Evolutionary conservation across 331 rosid species (phyloP).

Genomic region (Malus hybrid): DNA sequence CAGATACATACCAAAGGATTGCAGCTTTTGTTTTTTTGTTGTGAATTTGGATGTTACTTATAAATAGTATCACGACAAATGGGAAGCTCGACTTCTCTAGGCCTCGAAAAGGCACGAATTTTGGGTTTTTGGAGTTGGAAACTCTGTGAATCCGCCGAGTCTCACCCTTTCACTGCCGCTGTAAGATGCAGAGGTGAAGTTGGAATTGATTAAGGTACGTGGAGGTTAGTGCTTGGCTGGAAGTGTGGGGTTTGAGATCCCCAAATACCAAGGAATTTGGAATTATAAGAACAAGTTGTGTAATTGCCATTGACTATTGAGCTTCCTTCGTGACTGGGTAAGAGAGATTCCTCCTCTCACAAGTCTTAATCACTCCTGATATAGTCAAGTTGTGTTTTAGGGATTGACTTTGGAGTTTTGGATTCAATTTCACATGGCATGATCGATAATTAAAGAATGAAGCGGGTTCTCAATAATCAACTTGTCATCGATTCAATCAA

Average conservation of each 20-base stretch:
- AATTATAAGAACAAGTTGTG: constrained; percentile 4
- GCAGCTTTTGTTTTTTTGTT: background rate
- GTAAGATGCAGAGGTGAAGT: background rate
- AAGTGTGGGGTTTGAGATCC: background rate
- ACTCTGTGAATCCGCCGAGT: constrained; percentile 13
- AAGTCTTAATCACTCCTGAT: background rate
- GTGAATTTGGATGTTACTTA: background rate
- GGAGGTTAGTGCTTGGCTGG: background rate
- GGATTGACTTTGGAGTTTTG: background rate
- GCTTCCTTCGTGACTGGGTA: background rate
- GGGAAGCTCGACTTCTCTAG: background rate
- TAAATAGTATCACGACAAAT: background rate
- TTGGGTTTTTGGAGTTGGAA: background rate
- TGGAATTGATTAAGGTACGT: constrained; percentile 2
- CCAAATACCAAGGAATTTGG: background rate
- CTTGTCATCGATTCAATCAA: no score
- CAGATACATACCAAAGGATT: background rate
- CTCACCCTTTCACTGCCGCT: constrained; percentile 10
- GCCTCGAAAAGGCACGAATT: background rate
- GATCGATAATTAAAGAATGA: no score
- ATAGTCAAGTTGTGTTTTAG: no score
- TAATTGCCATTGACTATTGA: constrained; percentile 1
- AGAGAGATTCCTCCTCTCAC: constrained; percentile 1
- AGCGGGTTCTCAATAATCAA: no score
- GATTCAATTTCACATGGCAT: background rate